These are phyloP conservation scores for Leishmania arabica DNA, from an alignment of 208 protist species.

Conservation along the genomic window DNA sequence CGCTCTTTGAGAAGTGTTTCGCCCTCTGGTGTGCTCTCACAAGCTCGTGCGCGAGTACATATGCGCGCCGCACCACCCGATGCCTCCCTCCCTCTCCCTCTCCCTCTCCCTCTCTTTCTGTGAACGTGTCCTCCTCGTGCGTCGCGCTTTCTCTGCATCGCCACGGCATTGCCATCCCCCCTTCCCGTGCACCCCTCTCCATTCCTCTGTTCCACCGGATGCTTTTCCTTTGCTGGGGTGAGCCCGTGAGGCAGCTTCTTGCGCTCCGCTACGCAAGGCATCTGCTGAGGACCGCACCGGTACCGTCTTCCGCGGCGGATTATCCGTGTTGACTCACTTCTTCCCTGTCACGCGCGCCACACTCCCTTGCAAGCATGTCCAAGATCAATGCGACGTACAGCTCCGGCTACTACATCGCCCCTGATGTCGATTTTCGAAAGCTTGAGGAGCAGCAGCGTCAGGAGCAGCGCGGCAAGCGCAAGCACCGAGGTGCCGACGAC, in stretches of 20 bases:
- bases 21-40: not conserved
- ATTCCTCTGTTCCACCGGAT: not conserved
- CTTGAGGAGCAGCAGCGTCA: constrained; percentile 66
- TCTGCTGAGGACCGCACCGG: not conserved
- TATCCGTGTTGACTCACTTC: not conserved
- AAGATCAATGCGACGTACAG: constrained; percentile 91
- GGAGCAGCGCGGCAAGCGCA: constrained; percentile 51
- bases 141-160: not conserved
- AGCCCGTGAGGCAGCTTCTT: not conserved
- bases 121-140: not conserved
- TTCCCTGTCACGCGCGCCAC: constrained; percentile 1
- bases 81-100: not conserved
- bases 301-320: not conserved
- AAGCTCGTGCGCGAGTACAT: not conserved
- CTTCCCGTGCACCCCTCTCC: not conserved
- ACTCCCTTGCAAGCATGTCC: constrained; percentile 43
- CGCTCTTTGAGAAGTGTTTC: not conserved
- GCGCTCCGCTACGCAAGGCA: not conserved
- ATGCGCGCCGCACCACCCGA: not conserved
- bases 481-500: constrained; percentile 18
- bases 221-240: not conserved
- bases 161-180: not conserved
- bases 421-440: constrained; percentile 82
- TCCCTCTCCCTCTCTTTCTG: not conserved
- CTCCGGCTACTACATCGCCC: constrained; percentile 83